These are phyloP conservation scores for Penicillium canescens DNA, from an alignment of 495 filamentous ascomycete species.

Conservation along the genomic window DNA sequence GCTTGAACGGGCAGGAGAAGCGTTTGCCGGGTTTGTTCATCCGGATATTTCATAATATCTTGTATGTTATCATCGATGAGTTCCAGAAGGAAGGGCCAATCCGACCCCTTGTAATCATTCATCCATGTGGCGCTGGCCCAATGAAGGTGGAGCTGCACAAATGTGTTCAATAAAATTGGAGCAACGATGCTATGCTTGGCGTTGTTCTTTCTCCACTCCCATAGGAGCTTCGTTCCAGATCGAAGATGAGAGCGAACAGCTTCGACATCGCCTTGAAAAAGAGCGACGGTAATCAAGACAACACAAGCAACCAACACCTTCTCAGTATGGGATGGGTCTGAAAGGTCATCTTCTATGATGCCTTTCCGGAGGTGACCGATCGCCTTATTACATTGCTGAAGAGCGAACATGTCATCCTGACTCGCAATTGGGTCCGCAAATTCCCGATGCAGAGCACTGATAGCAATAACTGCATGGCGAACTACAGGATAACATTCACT, in stretches of 20 bases:
- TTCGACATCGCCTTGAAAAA: slow-evolving; percentile 44
- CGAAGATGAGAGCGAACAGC: slow-evolving; percentile 25
- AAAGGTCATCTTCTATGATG: slow-evolving; percentile 11
- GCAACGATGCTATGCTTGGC: background rate
- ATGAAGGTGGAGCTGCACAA: slow-evolving; percentile 9
- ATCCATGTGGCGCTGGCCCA: background rate
- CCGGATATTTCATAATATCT: background rate
- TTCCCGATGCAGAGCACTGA: slow-evolving; percentile 44
- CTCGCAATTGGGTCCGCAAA: background rate
- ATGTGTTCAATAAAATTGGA: slow-evolving; percentile 5
- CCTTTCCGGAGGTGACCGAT: slow-evolving; percentile 29
- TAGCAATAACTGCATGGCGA: slow-evolving; percentile 42
- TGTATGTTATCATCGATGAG: background rate
- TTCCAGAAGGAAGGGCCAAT: background rate
- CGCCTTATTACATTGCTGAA: slow-evolving; percentile 47
- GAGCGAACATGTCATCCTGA: slow-evolving; percentile 25
- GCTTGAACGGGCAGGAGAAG: background rate
- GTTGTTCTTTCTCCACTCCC: slow-evolving; percentile 12
- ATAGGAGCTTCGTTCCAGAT: slow-evolving; percentile 5
- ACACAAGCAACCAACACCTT: slow-evolving; percentile 39
- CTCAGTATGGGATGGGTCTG: slow-evolving; percentile 3
- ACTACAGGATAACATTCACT: slow-evolving; percentile 48
- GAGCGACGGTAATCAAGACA: slow-evolving; percentile 49
- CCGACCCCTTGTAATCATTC: background rate
- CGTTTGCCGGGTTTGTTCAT: background rate